Percentiles rank a stretch among this genome's conserved stretches.
phyloP scores from a whole-genome alignment of 1,284 basidiomycete species.

The Sanguinoderma infundibulare region DNA sequence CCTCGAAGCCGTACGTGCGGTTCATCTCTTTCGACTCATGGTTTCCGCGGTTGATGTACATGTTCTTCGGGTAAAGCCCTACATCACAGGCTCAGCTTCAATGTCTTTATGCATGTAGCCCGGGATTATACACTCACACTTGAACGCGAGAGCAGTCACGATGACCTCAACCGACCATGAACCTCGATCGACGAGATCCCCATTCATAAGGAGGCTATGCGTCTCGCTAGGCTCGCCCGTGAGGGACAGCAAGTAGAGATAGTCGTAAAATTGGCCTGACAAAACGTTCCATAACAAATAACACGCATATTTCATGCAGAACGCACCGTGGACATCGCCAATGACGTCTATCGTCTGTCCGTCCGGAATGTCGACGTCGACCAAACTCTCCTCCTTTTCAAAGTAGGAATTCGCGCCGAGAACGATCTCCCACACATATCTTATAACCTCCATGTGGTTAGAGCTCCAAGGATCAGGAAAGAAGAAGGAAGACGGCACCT shows the following conservation, averaged over 20 bases:
- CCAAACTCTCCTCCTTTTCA: constrained; percentile 80
- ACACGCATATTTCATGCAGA: constrained; percentile 1
- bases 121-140: constrained; percentile 63
- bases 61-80: constrained; percentile 89
- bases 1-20: constrained; percentile 92
- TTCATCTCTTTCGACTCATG: constrained; percentile 97
- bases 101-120: not conserved
- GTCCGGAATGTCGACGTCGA: constrained; percentile 78
- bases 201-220: constrained; percentile 92
- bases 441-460: constrained; percentile 5
- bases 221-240: constrained; percentile 84
- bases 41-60: constrained; percentile 95
- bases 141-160: constrained; percentile 92
- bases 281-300: constrained; percentile 6
- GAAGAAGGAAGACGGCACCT: constrained; percentile 30
- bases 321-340: constrained; percentile 86
- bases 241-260: constrained; percentile 86
- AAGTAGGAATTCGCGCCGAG: constrained; percentile 85
- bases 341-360: constrained; percentile 90
- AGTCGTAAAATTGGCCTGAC: constrained; percentile 92
- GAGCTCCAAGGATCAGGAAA: not conserved
- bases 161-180: constrained; percentile 98
- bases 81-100: constrained; percentile 16
- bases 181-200: constrained; percentile 96
- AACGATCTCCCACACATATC: constrained; percentile 96